A percentile compares a stretch with the other conserved stretches of the same genome.
These are phyloP conservation scores for Calonectria hongkongensis DNA, from an alignment of 2,329 filamentous ascomycete genomes.

Conservation along the genomic window DNA sequence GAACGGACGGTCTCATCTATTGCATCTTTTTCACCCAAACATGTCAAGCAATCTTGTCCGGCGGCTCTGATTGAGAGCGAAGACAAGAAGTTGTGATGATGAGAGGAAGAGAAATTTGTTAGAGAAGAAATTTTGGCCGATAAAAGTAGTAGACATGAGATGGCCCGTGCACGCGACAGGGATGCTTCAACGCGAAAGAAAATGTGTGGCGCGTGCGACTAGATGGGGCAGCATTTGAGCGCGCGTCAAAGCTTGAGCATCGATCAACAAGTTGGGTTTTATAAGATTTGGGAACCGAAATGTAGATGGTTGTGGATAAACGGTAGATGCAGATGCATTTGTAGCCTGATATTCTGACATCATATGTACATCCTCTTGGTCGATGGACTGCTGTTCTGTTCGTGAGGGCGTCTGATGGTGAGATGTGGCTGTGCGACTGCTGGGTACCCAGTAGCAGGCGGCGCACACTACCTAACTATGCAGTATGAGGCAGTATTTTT, in stretches of 20 bases:
- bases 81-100: constrained; percentile 46
- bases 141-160: constrained; percentile 45
- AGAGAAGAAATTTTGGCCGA: constrained; percentile 49
- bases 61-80: constrained; percentile 15
- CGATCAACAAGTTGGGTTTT: not conserved
- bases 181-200: constrained; percentile 37
- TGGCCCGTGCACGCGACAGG: constrained; percentile 50
- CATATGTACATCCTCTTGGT: not conserved
- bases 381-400: not conserved
- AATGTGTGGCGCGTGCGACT: constrained; percentile 41
- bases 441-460: not conserved
- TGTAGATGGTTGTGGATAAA: not conserved
- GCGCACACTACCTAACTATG: not conserved
- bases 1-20: not conserved
- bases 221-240: not conserved
- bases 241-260: constrained; percentile 21
- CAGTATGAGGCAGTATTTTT: constrained; percentile 19
- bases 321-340: no score
- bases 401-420: not conserved
- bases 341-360: not conserved
- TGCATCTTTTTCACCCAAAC: not conserved
- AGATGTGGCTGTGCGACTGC: constrained; percentile 23
- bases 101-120: constrained; percentile 47
- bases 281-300: not conserved
- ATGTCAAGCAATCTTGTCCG: no score